Percentiles rank a stretch among this genome's conserved stretches.
phyloP scores from a whole-genome alignment of 768 basidiomycete genomes.

The Zangia roseola region DNA sequence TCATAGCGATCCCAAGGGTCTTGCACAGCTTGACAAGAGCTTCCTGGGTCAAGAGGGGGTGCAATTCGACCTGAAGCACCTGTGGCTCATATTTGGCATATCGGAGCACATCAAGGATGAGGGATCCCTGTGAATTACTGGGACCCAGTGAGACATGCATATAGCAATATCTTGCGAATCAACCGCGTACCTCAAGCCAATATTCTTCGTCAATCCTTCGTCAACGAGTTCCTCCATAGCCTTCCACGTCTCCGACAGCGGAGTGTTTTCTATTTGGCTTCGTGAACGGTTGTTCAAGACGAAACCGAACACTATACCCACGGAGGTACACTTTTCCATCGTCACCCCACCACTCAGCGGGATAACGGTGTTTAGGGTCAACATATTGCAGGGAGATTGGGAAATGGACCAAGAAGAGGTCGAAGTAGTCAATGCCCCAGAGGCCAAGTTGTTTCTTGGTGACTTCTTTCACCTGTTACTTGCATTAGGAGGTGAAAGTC shows the following conservation, averaged over 20 bases:
- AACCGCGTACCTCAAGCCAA: slow-evolving; percentile 62
- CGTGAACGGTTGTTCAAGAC: not conserved
- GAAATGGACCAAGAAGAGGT: slow-evolving; percentile 83
- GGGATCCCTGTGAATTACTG: slow-evolving; percentile 72
- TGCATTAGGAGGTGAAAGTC: not conserved
- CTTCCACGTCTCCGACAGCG: slow-evolving; percentile 80
- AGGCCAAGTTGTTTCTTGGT: slow-evolving; percentile 64
- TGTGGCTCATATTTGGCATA: slow-evolving; percentile 68
- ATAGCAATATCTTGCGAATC: not conserved
- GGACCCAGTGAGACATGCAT: not conserved
- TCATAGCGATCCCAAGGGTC: slow-evolving; percentile 47
- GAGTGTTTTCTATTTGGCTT: slow-evolving; percentile 49
- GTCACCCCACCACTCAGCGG: slow-evolving; percentile 80
- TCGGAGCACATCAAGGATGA: slow-evolving; percentile 73
- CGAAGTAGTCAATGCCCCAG: slow-evolving; percentile 87
- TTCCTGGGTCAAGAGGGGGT: slow-evolving; percentile 55
- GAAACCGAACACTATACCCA: slow-evolving; percentile 30
- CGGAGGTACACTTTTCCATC: slow-evolving; percentile 67
- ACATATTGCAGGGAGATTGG: slow-evolving; percentile 81
- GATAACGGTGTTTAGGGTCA: slow-evolving; percentile 71
- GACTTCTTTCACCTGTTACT: slow-evolving; percentile 49
- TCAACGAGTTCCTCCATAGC: slow-evolving; percentile 82
- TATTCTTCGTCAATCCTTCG: slow-evolving; percentile 68
- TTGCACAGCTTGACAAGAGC: slow-evolving; percentile 43
- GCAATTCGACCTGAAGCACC: slow-evolving; percentile 60